Evolutionary conservation across 176 grass and related monocot species (phyloP), one percentile per base, ranked within the genome.

Genomic region (Typha latifolia): DNA sequence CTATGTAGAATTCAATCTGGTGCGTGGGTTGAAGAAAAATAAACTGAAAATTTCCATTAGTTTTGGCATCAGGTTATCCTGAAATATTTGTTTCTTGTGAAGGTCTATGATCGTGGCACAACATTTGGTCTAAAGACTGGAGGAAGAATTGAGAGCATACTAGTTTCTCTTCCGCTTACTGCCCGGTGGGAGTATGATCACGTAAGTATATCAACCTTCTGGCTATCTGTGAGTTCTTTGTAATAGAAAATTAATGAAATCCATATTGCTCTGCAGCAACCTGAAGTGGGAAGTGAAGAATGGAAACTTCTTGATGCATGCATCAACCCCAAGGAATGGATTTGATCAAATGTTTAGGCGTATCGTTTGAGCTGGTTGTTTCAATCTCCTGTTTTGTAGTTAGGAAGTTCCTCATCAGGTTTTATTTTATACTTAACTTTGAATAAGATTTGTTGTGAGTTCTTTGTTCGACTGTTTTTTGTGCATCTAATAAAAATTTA

Each of bases 1-100:
- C 31, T 99, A 99, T 0, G 89, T 99, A 20, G 95, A 99, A 81
- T 99, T 99, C 68, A 99, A 99, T 81, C 85, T 99, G 70, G 94
- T 99, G 77, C 10, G 49, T 51, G 5, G 29, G 6, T n/a, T 29
- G 20, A 12, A 34, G 26, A 61, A 4, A 55, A 55, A 22, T 59
- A 19, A 10, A 2, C n/a, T 21, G 16, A 11, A 59, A 11, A 21
- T 57, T 19, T 2, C 53, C 53, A 19, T 59, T 21, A 59, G 3
- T 59, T 59, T 59, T 59, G 6, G 12, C 26, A 62, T 20, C 48
- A 12, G 62, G 77, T 12, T 67, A 67, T 12, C 18, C 2, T 24
- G 64, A 59, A 19, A 66, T 47, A 1, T 12, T 15, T 59, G 23
- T 47, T 7, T 57, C 49, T 48, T 80, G 3, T 55, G 48, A 87